Percentiles rank a stretch among this genome's conserved stretches.
These are phyloP conservation scores for Salix arbutifolia DNA, from an alignment of 345 rosid species.

Conservation along the genomic window DNA sequence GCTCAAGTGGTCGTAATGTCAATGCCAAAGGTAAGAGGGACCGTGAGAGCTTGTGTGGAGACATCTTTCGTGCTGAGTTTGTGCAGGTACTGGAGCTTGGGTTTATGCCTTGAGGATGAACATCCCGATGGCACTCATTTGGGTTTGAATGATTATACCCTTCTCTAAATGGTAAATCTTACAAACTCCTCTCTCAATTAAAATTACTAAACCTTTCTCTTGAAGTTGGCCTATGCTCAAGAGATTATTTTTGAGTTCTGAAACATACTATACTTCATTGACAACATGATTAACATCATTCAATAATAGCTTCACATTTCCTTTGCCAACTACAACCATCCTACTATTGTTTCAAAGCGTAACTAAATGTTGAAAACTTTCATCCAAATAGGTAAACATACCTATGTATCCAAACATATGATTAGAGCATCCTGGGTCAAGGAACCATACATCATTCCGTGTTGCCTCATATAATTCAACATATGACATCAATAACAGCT, in stretches of 20 bases:
- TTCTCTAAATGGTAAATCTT: neutral
- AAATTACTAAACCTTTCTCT: constrained; percentile 8
- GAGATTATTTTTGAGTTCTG: neutral
- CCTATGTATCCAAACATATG: neutral
- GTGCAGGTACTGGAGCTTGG: neutral
- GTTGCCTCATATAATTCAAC: neutral
- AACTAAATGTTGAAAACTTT: neutral
- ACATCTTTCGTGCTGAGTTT: too few relatives aligned
- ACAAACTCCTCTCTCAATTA: neutral
- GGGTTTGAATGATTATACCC: neutral
- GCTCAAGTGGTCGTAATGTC: too few relatives aligned
- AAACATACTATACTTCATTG: neutral
- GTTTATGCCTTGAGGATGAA: neutral
- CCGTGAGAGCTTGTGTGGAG: too few relatives aligned
- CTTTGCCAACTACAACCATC: neutral
- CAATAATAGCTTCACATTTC: too few relatives aligned
- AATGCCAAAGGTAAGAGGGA: too few relatives aligned
- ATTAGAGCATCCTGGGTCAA: neutral
- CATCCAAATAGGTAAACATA: neutral
- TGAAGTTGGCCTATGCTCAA: constrained; percentile 9
- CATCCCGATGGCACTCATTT: constrained; percentile 6
- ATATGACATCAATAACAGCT: neutral
- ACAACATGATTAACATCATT: neutral
- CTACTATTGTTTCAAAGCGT: neutral
- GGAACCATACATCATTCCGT: neutral